Base-by-base conservation (phyloP, 2,329 filamentous ascomycete species). In the Bipolaris oryzae region DNA sequence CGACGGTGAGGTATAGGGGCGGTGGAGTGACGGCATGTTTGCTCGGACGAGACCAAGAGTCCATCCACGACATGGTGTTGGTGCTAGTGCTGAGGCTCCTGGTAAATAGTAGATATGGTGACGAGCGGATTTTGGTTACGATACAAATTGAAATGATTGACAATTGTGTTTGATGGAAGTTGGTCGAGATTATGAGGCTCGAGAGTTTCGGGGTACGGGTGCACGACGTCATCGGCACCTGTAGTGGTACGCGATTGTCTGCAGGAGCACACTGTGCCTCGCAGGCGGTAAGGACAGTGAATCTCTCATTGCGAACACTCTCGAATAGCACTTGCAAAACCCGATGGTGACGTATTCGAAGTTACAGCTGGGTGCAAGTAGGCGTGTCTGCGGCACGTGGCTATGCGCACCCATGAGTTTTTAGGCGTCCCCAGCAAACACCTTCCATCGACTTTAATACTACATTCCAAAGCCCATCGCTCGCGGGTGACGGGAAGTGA, bases 1-100 rank as follows among this genome's bases (percentile, higher is more conserved):
- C 78, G 2, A 74, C 67, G 1, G 76, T 76, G 23, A 87, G 75
- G 63, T 87, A 87, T 46, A 81, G 80, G 0, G 84, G 85, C 9
- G 82, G 80, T 10, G 84, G 84, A 1, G 74, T 76, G 33, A 76
- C 68, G 33, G 75, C 68, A 42, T 72, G 69, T 59, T 80, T 79
- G 35, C 70, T 71, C 1, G 77, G 77, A 11, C 78, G 74, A 2
- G 77, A 79, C 76, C 79, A 81, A 3, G 76, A 78, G 68, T 81
- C 79, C 79, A 81, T 82, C 79, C 79, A 81, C 28, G 74, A 77
- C 79, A 81, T 81, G 34, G 49, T 76, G 60, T 46, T 52, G 41
- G 52, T 44, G 10, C 46, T 50, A 39, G 50, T 39, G 9, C 11
- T 45, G 33, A 52, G 5, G n/a, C 39, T 20, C 20, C 33, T 54